phyloP scores from a whole-genome alignment of 345 rosid genomes.

The Noccaea caerulescens region DNA sequence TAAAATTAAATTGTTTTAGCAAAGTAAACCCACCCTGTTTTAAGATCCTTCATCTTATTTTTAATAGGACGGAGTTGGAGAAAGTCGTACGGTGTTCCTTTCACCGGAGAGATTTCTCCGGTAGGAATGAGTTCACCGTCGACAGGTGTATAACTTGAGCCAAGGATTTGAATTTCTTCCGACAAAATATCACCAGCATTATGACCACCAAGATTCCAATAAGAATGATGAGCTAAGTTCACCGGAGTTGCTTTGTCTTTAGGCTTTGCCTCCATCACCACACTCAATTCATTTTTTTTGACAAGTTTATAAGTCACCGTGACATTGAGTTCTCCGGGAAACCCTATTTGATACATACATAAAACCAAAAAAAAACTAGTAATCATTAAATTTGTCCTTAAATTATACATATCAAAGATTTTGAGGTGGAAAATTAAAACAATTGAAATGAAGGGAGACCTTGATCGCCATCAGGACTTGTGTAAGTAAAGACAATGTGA shows the following conservation, averaged over 20 bases:
- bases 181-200: constrained; percentile 70
- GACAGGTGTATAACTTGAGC: constrained; percentile 63
- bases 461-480: constrained; percentile 82
- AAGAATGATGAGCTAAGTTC: constrained; percentile 80
- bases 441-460: constrained; percentile 43
- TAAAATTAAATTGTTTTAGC: not conserved
- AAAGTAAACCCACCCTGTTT: constrained; percentile 51
- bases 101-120: constrained; percentile 59
- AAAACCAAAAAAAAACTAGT: not conserved
- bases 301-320: constrained; percentile 54
- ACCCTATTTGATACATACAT: constrained; percentile 52
- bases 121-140: constrained; percentile 77
- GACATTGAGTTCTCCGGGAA: constrained; percentile 69
- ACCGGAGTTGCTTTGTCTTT: constrained; percentile 76
- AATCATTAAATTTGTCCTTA: not conserved
- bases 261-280: constrained; percentile 77
- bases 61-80: constrained; percentile 56
- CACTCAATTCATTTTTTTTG: constrained; percentile 47
- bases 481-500: constrained; percentile 60
- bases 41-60: constrained; percentile 57
- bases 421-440: not conserved
- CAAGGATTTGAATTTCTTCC: constrained; percentile 65
- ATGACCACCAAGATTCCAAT: constrained; percentile 93
- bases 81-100: constrained; percentile 85
- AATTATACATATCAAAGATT: not conserved